Percentiles rank a stretch among this genome's conserved stretches.
Conservation (phyloP, 2,329 filamentous ascomycete genomes). For the Grosmannia huntii region DNA sequence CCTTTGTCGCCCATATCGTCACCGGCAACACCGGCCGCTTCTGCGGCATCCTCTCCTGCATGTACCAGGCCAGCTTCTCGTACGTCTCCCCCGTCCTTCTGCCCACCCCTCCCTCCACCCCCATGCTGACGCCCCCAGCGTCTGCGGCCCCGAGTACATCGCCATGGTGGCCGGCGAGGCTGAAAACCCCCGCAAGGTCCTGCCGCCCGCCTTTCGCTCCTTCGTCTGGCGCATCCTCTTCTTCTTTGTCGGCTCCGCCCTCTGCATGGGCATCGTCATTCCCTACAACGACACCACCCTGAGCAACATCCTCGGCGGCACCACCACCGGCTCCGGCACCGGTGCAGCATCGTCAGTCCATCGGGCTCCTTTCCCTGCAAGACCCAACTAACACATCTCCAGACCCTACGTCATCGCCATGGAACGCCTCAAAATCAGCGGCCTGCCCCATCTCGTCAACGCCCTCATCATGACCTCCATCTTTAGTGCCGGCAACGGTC, state of each 20-base stretch:
- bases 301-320: slow-evolving; percentile 34
- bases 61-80: slow-evolving; percentile 48
- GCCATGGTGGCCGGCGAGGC: slow-evolving; percentile 38
- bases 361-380: not conserved
- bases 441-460: slow-evolving; percentile 48
- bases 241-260: slow-evolving; percentile 54
- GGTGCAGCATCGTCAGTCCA: slow-evolving; percentile 34
- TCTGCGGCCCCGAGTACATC: slow-evolving; percentile 50
- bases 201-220: slow-evolving; percentile 52
- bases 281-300: slow-evolving; percentile 45
- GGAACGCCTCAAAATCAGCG: slow-evolving; percentile 38
- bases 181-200: slow-evolving; percentile 41
- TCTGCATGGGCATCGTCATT: slow-evolving; percentile 50
- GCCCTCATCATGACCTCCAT: slow-evolving; percentile 46
- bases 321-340: slow-evolving; percentile 34
- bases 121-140: slow-evolving; percentile 19
- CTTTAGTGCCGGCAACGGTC: slow-evolving; percentile 49
- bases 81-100: not conserved
- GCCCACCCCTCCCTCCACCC: not conserved
- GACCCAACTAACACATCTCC: not conserved
- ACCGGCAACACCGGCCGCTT: slow-evolving; percentile 43
- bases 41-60: slow-evolving; percentile 49
- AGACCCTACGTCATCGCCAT: slow-evolving; percentile 40
- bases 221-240: slow-evolving; percentile 53
- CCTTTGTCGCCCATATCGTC: slow-evolving; percentile 40